Percentiles rank a stretch among this genome's conserved stretches.
Conservation (phyloP, 805 yeast genomes). For the Debaryomyces maramus region DNA sequence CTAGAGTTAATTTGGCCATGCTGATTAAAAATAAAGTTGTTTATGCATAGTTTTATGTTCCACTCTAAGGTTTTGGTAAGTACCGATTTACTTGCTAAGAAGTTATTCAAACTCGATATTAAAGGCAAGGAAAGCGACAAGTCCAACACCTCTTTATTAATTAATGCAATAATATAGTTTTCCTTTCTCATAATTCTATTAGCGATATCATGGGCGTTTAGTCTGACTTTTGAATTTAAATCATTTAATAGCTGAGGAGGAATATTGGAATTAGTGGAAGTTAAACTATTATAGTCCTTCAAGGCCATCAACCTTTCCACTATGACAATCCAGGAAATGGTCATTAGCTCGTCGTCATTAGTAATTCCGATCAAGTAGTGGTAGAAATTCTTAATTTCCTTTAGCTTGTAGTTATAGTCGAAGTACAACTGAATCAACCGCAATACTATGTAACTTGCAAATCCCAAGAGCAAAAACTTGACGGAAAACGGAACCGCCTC, state of each 20-base stretch:
- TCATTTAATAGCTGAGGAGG: constrained; percentile 43
- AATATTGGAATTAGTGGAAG: constrained; percentile 36
- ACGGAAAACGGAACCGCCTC: constrained; percentile 43
- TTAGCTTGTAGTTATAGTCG: constrained; percentile 60
- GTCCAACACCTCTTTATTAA: constrained; percentile 74
- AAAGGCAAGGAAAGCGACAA: constrained; percentile 44
- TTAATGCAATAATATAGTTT: constrained; percentile 86
- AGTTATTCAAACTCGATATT: constrained; percentile 7
- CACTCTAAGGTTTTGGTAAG: constrained; percentile 90
- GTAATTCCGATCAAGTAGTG: constrained; percentile 65
- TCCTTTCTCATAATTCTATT: constrained; percentile 95
- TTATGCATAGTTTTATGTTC: constrained; percentile 85
- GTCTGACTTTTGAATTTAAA: constrained; percentile 65
- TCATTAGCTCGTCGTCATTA: constrained; percentile 78
- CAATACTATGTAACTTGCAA: constrained; percentile 52
- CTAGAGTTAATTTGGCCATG: constrained; percentile 77
- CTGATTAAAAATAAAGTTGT: constrained; percentile 80
- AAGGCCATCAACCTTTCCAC: constrained; percentile 72
- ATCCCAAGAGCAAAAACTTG: constrained; percentile 63
- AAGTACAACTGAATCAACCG: constrained; percentile 55
- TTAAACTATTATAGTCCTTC: constrained; percentile 76
- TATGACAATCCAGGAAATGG: constrained; percentile 89
- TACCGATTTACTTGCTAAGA: constrained; percentile 31
- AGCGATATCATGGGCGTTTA: constrained; percentile 93
- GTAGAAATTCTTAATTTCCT: constrained; percentile 78